These are phyloP conservation scores for Rhizopogon vinicolor DNA, from an alignment of 768 basidiomycete species.

Conservation along the genomic window DNA sequence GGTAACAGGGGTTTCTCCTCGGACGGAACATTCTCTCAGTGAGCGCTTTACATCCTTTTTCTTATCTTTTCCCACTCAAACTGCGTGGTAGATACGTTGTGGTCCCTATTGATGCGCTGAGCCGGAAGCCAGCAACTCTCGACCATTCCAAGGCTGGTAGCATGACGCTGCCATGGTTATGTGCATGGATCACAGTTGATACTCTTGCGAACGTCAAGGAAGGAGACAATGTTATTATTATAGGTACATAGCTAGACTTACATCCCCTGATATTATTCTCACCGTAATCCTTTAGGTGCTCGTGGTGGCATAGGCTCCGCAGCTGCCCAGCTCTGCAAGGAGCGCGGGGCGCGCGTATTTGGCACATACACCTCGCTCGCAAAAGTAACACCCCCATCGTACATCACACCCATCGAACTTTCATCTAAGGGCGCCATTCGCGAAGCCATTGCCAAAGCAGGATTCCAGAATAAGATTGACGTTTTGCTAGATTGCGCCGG, in stretches of 20 bases:
- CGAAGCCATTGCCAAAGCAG: constrained; percentile 19
- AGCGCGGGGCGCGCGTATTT: constrained; percentile 27
- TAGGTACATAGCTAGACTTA: constrained; percentile 12
- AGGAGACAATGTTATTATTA: constrained; percentile 29
- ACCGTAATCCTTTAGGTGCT: constrained; percentile 18
- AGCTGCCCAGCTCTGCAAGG: constrained; percentile 27
- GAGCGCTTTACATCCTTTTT: neutral
- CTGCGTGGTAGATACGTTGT: constrained; percentile 18
- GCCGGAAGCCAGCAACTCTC: constrained; percentile 24
- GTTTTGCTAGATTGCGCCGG: constrained; percentile 31
- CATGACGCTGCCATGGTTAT: constrained; percentile 30
- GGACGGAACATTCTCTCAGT: constrained; percentile 32
- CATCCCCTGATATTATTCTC: neutral
- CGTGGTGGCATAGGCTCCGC: constrained; percentile 31
- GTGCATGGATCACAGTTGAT: constrained; percentile 33
- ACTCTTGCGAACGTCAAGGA: constrained; percentile 27
- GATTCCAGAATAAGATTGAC: constrained; percentile 26
- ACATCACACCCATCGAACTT: constrained; percentile 28
- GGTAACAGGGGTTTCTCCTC: constrained; percentile 26
- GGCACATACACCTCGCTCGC: constrained; percentile 30
- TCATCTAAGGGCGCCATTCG: constrained; percentile 26
- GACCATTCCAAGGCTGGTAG: constrained; percentile 24
- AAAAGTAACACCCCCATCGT: constrained; percentile 17
- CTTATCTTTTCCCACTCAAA: neutral
- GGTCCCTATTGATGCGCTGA: constrained; percentile 23